These are phyloP conservation scores for Acanthamoeba castellanii DNA, from an alignment of 208 protist species.

Conservation along the genomic window DNA sequence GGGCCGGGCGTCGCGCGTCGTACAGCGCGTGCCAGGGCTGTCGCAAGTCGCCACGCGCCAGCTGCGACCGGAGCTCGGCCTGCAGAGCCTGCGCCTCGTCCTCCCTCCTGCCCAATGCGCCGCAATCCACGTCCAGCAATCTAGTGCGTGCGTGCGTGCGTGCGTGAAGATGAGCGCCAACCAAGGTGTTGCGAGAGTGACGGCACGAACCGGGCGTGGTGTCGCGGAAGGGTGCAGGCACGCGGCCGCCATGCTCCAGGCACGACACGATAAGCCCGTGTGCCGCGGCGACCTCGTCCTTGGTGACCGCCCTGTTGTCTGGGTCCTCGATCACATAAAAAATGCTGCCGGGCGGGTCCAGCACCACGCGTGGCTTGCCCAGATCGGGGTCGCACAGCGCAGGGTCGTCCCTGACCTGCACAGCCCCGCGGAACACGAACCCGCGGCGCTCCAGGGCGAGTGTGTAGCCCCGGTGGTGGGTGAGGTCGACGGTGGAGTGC, in stretches of 20 bases:
- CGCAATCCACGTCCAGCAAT: conserved; percentile 37
- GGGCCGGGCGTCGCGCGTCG: neutral
- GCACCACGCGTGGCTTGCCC: neutral
- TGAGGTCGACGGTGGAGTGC: conserved; percentile 41
- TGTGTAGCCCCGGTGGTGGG: neutral
- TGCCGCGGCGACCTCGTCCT: neutral
- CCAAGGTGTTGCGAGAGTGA: neutral
- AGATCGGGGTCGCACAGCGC: neutral
- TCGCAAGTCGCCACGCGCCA: neutral
- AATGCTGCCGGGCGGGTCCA: neutral
- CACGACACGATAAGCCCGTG: neutral
- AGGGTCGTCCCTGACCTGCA: neutral
- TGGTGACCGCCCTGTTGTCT: neutral
- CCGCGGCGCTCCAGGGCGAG: neutral
- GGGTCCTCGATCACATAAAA: conserved; percentile 40
- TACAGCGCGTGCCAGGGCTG: conserved; percentile 14
- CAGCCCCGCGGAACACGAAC: neutral
- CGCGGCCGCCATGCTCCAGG: neutral
- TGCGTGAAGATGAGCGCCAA: neutral
- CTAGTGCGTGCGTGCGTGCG: neutral
- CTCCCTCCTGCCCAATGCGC: neutral
- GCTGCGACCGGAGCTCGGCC: neutral
- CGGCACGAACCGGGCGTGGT: neutral
- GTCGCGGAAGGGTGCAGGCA: neutral
- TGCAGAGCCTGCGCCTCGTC: neutral